Base-by-base conservation (phyloP, 2,329 filamentous ascomycete species). In the Lasiodiplodia sp. region DNA sequence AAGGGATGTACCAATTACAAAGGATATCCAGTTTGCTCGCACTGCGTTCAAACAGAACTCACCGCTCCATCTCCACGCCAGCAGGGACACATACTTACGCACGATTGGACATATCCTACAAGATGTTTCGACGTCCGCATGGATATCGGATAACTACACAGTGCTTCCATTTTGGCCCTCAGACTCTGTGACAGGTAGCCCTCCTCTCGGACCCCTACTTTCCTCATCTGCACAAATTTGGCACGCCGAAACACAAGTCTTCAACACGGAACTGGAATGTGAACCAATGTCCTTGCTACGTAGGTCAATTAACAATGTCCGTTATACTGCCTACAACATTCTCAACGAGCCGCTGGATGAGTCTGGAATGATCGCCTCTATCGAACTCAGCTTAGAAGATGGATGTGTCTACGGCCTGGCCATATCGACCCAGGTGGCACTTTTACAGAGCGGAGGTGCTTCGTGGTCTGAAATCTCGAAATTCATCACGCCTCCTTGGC, bases 91-190 rank as follows among this genome's bases (percentile, higher is more conserved):
- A 16, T 58, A 58, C 31, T n/a, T 58, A 7, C 31, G 37, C 8
- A 40, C 23, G 1, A 58, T 58, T 4, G 55, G 31, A 8, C 28
- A 38, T 40, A 10, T 58, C 11, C 55, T 37, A 38, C 55, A 58
- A 21, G 37, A 58, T 34, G 21, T 40, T 12, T 58, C 55, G 10
- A 58, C 55, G 21, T 58, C 55, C 2, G 55, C 55, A 58, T 58
- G 56, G 56, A 44, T 60, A 16, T 40, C 21, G 3, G 56, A 60
- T 21, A n/a, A 40, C 38, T 60, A 40, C 16, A 23, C 56, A 23
- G 18, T 60, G 11, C 31, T 60, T 37, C 56, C 56, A 12, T 38
- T 40, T 34, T 60, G 56, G 56, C 56, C 34, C 10, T 60, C 56
- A 2, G 14, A 60, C 38, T n/a, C 44, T 11, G 11, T 6, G 7